These are phyloP conservation scores for Rubus idaeus DNA, from an alignment of 306 rosid species.

Conservation along the genomic window DNA sequence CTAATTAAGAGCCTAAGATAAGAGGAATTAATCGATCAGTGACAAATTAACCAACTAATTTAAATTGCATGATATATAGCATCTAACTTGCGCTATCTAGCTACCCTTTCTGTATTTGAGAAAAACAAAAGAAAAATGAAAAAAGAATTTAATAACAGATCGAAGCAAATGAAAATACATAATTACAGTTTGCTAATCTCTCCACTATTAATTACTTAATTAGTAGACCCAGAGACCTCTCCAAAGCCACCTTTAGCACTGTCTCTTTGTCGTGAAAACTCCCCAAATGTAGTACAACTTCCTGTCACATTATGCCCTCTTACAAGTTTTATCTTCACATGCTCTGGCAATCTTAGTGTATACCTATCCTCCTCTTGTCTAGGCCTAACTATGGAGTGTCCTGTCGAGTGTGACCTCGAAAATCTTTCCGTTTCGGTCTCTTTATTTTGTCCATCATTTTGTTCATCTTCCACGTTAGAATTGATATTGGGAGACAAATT, in stretches of 20 bases:
- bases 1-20: constrained; percentile 26
- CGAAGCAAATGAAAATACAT: background rate
- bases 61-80: background rate
- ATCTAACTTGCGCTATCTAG: background rate
- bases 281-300: constrained; percentile 49
- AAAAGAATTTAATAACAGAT: background rate
- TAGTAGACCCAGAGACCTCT: constrained; percentile 22
- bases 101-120: background rate
- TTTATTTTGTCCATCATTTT: background rate
- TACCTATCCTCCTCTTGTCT: constrained; percentile 40
- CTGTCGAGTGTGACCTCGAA: constrained; percentile 64
- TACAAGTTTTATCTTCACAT: constrained; percentile 31
- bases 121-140: background rate
- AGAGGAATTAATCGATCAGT: too few relatives aligned
- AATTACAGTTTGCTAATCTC: constrained; percentile 7
- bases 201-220: too few relatives aligned
- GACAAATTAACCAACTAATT: too few relatives aligned
- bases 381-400: constrained; percentile 58
- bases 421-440: constrained; percentile 20
- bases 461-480: background rate
- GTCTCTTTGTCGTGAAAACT: constrained; percentile 27
- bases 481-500: background rate
- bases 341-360: constrained; percentile 53
- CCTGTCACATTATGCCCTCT: constrained; percentile 42
- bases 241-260: constrained; percentile 38